Evolutionary conservation across 441 rosid genomes (phyloP), one percentile per base, ranked within the genome.

Genomic region (Flueggea neowawraea): DNA sequence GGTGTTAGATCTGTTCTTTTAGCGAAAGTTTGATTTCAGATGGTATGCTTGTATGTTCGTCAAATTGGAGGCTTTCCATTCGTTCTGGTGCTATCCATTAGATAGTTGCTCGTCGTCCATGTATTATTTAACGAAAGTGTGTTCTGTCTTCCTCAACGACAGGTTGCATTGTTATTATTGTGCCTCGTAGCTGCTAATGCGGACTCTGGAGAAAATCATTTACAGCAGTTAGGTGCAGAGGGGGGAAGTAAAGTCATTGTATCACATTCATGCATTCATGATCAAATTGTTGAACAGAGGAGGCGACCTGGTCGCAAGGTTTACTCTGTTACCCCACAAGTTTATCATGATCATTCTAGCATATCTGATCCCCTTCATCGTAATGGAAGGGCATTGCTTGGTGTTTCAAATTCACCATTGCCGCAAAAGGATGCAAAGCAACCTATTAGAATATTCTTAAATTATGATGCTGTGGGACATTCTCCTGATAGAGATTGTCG

Each of bases 401-500:
- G 85, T 59, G 36, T 79, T 64, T 60, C 87, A 53, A 65, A 76
- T 6, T 67, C 47, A 7, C 49, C 48, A 2, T 60, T 58, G 53
- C 81, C 72, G 58, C 70, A 72, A 58, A 84, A 74, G 33, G 88
- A 81, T 57, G 89, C 73, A 58, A 91, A 84, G 81, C 91, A 85
- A 63, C 97, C 99, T 52, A 84, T 95, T 69, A 84, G 99, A 80
- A 95, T 95, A 71, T 90, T 86, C 72, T 80, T 95, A 64, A 95
- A 95, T 71, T 95, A 95, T 71, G 99, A 95, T 82, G 99, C 99
- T 16, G 99, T 95, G 54, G 99, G 99, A 31, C 99, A 88, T 68
- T 91, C 99, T 0, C 84, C 75, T 36, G 98, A 91, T 62, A 76
- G 99, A 70, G 99, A 95, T 75, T 95, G 99, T 69, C 84, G 75